Percentiles rank a stretch among this genome's conserved stretches.
phyloP scores from a whole-genome alignment of 192 early-diverging fungal species.

The Thamnidium elegans region DNA sequence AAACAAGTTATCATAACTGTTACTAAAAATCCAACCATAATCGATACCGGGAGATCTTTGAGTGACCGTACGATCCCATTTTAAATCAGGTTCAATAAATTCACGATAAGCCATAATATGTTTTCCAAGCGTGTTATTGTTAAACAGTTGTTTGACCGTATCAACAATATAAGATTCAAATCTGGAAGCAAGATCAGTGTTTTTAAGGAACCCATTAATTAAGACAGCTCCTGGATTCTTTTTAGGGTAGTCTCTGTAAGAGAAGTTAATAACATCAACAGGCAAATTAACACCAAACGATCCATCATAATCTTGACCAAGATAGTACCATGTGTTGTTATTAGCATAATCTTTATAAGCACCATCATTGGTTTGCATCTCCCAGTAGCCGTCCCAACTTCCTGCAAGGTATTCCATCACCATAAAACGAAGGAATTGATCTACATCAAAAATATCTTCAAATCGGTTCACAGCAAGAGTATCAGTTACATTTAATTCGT shows the following conservation, averaged over 20 bases:
- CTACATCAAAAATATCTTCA: conserved; percentile 34
- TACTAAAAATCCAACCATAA: conserved; percentile 37
- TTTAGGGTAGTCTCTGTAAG: conserved; percentile 35
- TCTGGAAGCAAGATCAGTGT: conserved; percentile 29
- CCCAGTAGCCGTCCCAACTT: conserved; percentile 51
- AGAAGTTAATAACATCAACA: conserved; percentile 19
- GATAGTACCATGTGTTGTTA: conserved; percentile 38
- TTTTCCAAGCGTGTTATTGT: conserved; percentile 39
- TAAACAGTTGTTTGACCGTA: conserved; percentile 41
- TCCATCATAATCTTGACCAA: conserved; percentile 49
- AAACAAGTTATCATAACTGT: conserved; percentile 35
- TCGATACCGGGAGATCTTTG: conserved; percentile 45
- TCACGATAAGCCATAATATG: conserved; percentile 40
- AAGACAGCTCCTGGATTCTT: conserved; percentile 33
- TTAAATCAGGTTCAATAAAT: conserved; percentile 43
- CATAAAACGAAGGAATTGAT: conserved; percentile 46
- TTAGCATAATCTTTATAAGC: conserved; percentile 37
- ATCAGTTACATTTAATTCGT: conserved; percentile 24
- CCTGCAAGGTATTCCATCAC: conserved; percentile 48
- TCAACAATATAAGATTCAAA: conserved; percentile 44
- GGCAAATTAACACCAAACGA: conserved; percentile 46
- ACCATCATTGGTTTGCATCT: conserved; percentile 41
- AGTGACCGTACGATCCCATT: conserved; percentile 46
- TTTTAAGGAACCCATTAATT: conserved; percentile 46
- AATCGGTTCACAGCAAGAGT: conserved; percentile 36